Percentiles rank a stretch among this genome's conserved stretches.
Conservation (phyloP, 116 monocot species). For the Thalassia testudinum region DNA sequence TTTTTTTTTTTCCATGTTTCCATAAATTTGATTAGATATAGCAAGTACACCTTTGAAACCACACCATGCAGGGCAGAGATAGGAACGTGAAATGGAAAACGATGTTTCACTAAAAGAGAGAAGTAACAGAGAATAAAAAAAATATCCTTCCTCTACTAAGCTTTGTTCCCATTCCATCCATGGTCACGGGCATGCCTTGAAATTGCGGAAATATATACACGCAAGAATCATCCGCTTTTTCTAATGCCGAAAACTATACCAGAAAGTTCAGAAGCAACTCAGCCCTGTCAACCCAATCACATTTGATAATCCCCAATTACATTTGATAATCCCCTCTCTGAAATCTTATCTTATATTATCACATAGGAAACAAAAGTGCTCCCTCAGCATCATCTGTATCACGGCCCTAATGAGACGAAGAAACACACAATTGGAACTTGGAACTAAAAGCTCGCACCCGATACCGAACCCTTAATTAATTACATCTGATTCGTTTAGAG, state of each 20-base stretch:
- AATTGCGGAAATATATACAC: background rate
- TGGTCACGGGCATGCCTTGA: conserved; percentile 7
- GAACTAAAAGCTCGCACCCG: too few relatives aligned
- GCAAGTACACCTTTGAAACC: too few relatives aligned
- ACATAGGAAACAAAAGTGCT: background rate
- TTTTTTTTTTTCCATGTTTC: too few relatives aligned
- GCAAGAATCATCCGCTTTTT: background rate
- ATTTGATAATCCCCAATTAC: conserved; percentile 1
- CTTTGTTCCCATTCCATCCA: background rate
- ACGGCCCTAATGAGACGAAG: background rate
- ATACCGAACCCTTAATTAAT: too few relatives aligned
- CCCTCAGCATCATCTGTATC: background rate
- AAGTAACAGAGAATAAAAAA: too few relatives aligned
- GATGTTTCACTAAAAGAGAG: too few relatives aligned
- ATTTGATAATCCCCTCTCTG: too few relatives aligned
- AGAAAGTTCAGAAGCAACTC: too few relatives aligned
- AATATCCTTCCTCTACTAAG: background rate
- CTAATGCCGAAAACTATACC: background rate
- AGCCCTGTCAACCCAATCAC: background rate
- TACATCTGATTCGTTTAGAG: too few relatives aligned
- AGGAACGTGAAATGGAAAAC: too few relatives aligned
- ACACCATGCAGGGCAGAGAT: background rate
- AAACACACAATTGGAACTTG: background rate
- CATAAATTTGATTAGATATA: too few relatives aligned
- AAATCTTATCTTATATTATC: background rate